phyloP scores from a whole-genome alignment of 2,329 filamentous ascomycete genomes.

The Xylaria sp. region DNA sequence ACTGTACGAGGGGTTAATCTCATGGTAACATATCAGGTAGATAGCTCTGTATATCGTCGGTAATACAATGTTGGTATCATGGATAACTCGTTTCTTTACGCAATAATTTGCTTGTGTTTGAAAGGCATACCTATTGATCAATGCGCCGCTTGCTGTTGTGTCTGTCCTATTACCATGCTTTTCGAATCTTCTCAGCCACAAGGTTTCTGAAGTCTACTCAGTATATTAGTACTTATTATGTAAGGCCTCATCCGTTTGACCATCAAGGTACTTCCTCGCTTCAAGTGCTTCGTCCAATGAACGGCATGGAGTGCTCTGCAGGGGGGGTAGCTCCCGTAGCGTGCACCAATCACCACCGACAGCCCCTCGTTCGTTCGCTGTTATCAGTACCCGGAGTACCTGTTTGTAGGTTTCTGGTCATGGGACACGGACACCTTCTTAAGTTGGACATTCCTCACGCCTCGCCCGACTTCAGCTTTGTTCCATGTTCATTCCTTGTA shows the following conservation, averaged over 20 bases:
- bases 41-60: conserved; percentile 58
- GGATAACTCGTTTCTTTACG: conserved; percentile 16
- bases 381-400: conserved; percentile 25
- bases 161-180: no score
- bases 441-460: conserved; percentile 24
- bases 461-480: not conserved
- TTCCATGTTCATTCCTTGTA: not conserved
- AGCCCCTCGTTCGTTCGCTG: conserved; percentile 16
- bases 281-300: conserved; percentile 5
- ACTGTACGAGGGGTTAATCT: conserved; percentile 50
- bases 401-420: conserved; percentile 15
- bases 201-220: no score
- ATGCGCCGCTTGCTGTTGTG: no score
- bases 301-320: not conserved
- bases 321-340: not conserved
- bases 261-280: conserved; percentile 25
- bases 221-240: no score
- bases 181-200: no score
- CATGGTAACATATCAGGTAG: conserved; percentile 55
- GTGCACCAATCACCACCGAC: conserved; percentile 21
- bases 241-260: not conserved
- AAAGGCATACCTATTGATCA: no score
- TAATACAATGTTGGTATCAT: conserved; percentile 46
- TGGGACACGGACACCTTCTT: conserved; percentile 38
- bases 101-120: no score